These are phyloP conservation scores for Botrytis squamosa DNA, from an alignment of 2,329 filamentous ascomycete genomes.

Conservation along the genomic window DNA sequence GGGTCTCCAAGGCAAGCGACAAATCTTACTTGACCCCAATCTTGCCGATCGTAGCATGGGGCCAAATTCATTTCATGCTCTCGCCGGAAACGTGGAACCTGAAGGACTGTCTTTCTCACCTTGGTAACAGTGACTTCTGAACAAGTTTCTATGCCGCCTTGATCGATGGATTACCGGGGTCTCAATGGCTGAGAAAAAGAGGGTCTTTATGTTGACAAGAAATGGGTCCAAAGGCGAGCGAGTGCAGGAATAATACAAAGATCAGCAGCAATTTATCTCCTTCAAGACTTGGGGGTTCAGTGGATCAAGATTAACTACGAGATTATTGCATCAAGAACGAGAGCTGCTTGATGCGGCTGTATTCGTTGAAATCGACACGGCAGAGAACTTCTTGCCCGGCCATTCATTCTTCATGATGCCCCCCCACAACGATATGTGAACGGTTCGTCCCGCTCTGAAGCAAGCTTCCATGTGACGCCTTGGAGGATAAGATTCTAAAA, in stretches of 20 bases:
- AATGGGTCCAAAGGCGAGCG: neutral
- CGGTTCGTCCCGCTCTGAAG: neutral
- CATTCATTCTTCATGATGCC: neutral
- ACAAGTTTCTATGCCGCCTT: neutral
- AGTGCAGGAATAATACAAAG: neutral
- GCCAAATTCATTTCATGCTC: neutral
- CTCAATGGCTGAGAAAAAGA: neutral
- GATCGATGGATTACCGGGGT: neutral
- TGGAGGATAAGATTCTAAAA: neutral
- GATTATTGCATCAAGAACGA: neutral
- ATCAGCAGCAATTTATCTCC: neutral
- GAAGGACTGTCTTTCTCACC: neutral
- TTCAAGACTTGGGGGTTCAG: neutral
- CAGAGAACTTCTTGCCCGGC: neutral
- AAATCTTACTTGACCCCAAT: neutral
- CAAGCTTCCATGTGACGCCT: neutral
- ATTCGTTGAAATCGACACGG: neutral
- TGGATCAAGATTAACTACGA: neutral
- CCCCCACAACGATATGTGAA: neutral
- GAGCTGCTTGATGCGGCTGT: conserved; percentile 9
- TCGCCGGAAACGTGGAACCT: neutral
- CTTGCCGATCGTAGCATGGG: conserved; percentile 8
- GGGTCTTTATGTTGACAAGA: neutral
- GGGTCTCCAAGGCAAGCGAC: neutral
- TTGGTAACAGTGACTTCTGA: neutral